A percentile compares a stretch with the other conserved stretches of the same genome.
phyloP scores from a whole-genome alignment of 2,329 filamentous ascomycete genomes.

The Colletotrichum sp. region DNA sequence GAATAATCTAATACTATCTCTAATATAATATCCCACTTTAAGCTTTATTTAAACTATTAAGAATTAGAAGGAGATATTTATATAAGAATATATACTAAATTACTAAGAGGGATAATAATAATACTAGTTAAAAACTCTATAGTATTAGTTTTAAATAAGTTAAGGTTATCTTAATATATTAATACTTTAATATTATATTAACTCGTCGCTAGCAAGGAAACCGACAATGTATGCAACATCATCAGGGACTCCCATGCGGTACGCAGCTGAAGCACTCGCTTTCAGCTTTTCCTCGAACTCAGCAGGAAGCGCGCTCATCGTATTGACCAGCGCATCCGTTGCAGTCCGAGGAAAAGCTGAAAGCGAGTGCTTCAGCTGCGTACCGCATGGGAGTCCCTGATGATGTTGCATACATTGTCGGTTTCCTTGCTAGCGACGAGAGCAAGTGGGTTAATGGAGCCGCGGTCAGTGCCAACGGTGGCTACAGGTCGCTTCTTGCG shows the following conservation, averaged over 20 bases:
- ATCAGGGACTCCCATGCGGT: neutral
- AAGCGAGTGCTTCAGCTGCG: neutral
- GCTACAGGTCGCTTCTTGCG: neutral
- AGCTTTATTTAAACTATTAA: no score
- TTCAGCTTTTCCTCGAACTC: neutral
- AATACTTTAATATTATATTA: no score
- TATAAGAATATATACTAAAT: no score
- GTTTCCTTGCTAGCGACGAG: constrained; percentile 1
- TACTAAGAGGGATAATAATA: no score
- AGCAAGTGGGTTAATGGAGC: constrained; percentile 2
- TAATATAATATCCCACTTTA: no score
- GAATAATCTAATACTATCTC: no score
- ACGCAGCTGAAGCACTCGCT: neutral
- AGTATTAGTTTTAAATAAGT: no score
- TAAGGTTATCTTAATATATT: no score
- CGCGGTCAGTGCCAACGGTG: neutral
- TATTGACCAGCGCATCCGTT: neutral
- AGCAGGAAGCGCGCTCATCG: neutral
- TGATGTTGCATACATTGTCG: constrained; percentile 1
- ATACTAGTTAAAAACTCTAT: no score
- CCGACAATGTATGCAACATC: constrained; percentile 3
- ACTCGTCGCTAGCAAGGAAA: constrained; percentile 3
- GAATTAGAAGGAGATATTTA: no score
- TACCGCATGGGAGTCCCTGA: neutral
- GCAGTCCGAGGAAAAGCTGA: neutral